phyloP scores from a whole-genome alignment of 192 early-diverging fungal genomes.

The Backusella luteola region DNA sequence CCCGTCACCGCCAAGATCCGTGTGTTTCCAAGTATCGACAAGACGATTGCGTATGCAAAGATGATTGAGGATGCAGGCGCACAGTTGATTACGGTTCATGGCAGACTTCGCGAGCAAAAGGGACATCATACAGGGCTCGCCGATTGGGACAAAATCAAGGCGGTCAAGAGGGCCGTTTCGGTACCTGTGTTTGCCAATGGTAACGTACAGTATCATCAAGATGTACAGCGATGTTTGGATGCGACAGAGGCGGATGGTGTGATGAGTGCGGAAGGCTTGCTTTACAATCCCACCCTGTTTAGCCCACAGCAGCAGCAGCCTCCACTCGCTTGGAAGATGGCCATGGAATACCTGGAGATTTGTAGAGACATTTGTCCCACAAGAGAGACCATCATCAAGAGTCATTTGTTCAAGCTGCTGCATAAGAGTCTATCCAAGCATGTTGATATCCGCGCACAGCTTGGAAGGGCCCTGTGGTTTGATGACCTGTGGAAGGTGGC shows the following conservation, averaged over 20 bases:
- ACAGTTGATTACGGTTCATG: conserved; percentile 91
- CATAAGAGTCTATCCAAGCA: conserved; percentile 69
- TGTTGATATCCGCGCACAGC: conserved; percentile 73
- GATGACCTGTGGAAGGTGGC: conserved; percentile 62
- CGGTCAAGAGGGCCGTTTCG: conserved; percentile 76
- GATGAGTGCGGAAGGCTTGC: conserved; percentile 87
- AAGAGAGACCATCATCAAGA: conserved; percentile 67
- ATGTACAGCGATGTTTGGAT: conserved; percentile 79
- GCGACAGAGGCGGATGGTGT: conserved; percentile 90
- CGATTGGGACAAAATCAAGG: conserved; percentile 91
- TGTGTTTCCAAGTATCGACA: conserved; percentile 84
- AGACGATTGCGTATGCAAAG: conserved; percentile 91
- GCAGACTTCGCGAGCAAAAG: conserved; percentile 94
- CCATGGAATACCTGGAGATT: conserved; percentile 89
- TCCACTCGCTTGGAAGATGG: conserved; percentile 73
- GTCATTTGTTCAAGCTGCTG: conserved; percentile 94
- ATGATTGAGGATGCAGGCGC: conserved; percentile 94
- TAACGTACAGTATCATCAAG: conserved; percentile 94
- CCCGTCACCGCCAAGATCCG: conserved; percentile 98
- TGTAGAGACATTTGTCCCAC: conserved; percentile 62
- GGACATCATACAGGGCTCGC: conserved; percentile 95
- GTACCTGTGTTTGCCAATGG: conserved; percentile 98
- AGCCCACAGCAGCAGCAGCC: conserved; percentile 42
- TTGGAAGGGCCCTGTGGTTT: conserved; percentile 58
- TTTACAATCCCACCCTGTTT: conserved; percentile 92